These are phyloP conservation scores for Pachysandra terminalis DNA, from an alignment of 164 flowering plant genomes.

Conservation along the genomic window DNA sequence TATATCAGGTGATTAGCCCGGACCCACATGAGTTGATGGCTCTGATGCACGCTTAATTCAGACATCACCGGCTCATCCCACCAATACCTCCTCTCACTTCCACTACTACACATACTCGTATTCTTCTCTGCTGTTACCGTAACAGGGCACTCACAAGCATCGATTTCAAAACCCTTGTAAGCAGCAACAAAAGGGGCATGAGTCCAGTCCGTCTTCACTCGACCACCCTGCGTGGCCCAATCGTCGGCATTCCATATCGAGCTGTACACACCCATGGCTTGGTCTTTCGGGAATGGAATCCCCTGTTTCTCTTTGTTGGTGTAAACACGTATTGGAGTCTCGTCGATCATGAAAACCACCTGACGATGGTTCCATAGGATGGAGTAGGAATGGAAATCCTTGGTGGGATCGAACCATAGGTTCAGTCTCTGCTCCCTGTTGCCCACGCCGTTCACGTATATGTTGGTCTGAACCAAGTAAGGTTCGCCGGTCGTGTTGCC, in stretches of 20 bases:
- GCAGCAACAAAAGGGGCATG: conserved; percentile 83
- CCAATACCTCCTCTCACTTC: conserved; percentile 47
- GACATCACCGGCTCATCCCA: conserved; percentile 82
- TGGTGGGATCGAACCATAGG: conserved; percentile 93
- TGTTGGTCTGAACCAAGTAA: conserved; percentile 78
- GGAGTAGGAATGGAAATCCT: conserved; percentile 83
- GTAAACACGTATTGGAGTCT: conserved; percentile 82
- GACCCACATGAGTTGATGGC: conserved; percentile 91
- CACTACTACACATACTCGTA: conserved; percentile 43
- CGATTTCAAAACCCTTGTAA: conserved; percentile 70
- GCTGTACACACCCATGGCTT: conserved; percentile 95
- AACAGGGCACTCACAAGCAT: conserved; percentile 63
- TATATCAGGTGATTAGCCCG: conserved; percentile 76
- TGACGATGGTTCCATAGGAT: conserved; percentile 75
- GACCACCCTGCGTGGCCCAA: conserved; percentile 98
- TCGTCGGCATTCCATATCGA: conserved; percentile 99
- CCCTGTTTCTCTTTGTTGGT: conserved; percentile 72
- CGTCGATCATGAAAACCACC: conserved; percentile 93
- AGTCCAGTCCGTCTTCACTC: conserved; percentile 86
- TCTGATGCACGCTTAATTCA: conserved; percentile 78
- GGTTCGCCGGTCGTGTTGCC: conserved; percentile 94
- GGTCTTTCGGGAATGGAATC: conserved; percentile 74
- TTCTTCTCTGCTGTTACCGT: conserved; percentile 34
- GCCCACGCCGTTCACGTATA: conserved; percentile 89
- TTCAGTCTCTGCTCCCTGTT: conserved; percentile 81